Base-by-base conservation (phyloP, 129 eudicot species). In the Artemisia annua region DNA sequence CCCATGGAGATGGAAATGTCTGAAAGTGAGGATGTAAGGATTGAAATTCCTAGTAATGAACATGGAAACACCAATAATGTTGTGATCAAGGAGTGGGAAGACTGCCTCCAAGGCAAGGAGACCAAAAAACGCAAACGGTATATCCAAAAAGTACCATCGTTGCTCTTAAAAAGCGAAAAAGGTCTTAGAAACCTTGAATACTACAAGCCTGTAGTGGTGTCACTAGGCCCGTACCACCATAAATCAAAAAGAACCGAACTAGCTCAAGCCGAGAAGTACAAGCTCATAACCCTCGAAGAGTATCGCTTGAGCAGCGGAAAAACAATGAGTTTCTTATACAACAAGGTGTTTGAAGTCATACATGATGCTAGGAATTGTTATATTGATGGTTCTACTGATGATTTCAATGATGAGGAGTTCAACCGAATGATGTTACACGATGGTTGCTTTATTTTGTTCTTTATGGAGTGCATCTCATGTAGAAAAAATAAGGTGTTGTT, bases 141-240 rank as follows among this genome's bases (percentile, higher is more conserved):
- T 7, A 80, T 80, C 13, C 73, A 63, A 12, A 69, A 58, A 63
- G 63, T 80, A 52, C 84, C 84, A 3, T 65, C 80, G 8, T 58
- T 80, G 24, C 80, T 80, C 30, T 28, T 80, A 65, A 54, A 71
- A 48, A 67, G 80, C 11, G 64, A 53, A 48, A 30, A 63, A 20
- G 76, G 75, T 9, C 46, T 1, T 1, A 63, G 18, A 35, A 78
- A 71, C 67, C 30, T 13, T 7, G 73, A 63, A 14, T 75, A 66
- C 44, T 81, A 81, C 20, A 73, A 82, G 71, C 85, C 82, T 0
- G 63, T 48, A 5, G 69, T 82, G 32, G 73, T 82, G 30, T 67
- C 85, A 26, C 82, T 77, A 15, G 85, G 85, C 59, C 82, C 82
- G 12, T 82, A 77, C 69, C 79, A 81, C 72, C 79, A 71, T 35